Conservation (phyloP, 345 rosid species). For the Gossypium stocksii region DNA sequence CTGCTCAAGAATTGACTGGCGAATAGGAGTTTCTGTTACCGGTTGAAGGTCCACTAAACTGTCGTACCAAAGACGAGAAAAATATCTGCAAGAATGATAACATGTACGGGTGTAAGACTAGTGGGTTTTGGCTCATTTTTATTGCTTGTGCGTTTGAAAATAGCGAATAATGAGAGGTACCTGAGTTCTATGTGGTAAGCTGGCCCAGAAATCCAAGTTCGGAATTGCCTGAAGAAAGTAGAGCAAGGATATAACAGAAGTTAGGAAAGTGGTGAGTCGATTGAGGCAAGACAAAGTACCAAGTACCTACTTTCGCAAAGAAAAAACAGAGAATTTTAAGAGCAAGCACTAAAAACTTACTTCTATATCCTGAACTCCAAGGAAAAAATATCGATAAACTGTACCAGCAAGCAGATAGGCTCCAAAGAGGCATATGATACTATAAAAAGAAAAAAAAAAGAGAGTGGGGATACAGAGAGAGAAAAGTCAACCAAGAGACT, state of each 20-base stretch:
- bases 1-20: conserved; percentile 57
- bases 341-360: conserved; percentile 39
- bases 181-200: conserved; percentile 70
- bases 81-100: conserved; percentile 42
- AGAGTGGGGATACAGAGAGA: neutral
- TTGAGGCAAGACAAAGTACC: neutral
- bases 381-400: conserved; percentile 64
- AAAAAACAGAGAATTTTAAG: neutral
- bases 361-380: conserved; percentile 61
- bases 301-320: neutral
- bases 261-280: conserved; percentile 1
- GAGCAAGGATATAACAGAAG: neutral
- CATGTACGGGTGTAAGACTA: neutral
- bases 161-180: conserved; percentile 27
- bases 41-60: conserved; percentile 55
- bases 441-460: conserved; percentile 28
- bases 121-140: neutral
- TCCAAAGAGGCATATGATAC: conserved; percentile 70
- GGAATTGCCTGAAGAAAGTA: conserved; percentile 64
- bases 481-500: conserved; percentile 20
- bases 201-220: conserved; percentile 72
- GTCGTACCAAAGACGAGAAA: conserved; percentile 48
- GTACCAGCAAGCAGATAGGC: conserved; percentile 68
- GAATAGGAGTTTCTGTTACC: conserved; percentile 60
- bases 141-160: neutral